A percentile compares a stretch with the other conserved stretches of the same genome.
Evolutionary conservation across 2,329 filamentous ascomycete genomes (phyloP).

Genomic region (Venturia asperata): DNA sequence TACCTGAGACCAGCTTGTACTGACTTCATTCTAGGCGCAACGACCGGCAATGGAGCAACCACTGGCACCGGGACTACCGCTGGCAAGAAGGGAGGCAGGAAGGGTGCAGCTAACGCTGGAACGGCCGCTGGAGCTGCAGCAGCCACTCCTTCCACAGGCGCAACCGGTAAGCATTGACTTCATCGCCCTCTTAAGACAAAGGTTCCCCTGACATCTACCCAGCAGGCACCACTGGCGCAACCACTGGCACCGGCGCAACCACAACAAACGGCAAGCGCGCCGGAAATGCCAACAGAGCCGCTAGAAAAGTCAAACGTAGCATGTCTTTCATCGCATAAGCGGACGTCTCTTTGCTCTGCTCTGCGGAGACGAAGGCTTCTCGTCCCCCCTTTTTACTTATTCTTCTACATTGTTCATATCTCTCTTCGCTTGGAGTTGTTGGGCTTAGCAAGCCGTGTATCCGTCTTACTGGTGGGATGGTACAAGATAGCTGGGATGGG

Average conservation of each 20-base stretch:
- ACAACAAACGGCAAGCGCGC: conserved; percentile 5
- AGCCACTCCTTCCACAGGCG: background rate
- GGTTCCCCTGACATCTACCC: background rate
- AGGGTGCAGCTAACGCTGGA: conserved; percentile 9
- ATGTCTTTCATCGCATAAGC: conserved; percentile 11
- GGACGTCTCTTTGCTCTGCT: background rate
- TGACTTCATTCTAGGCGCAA: background rate
- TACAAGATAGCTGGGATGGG: background rate
- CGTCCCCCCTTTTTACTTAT: background rate
- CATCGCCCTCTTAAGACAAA: background rate
- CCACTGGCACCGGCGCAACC: background rate
- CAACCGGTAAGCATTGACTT: background rate
- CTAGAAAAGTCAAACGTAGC: background rate
- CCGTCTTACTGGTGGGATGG: background rate
- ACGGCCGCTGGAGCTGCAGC: background rate
- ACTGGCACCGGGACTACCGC: background rate
- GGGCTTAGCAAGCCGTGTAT: background rate
- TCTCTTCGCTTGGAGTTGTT: background rate
- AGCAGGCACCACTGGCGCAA: background rate
- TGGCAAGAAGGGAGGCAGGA: conserved; percentile 2
- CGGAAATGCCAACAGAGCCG: background rate
- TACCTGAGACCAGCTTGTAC: background rate
- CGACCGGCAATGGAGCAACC: background rate
- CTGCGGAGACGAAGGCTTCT: too few relatives aligned
- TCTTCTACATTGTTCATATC: background rate